Conservation (phyloP, 164 flowering plant species). For the Vitis riparia region DNA sequence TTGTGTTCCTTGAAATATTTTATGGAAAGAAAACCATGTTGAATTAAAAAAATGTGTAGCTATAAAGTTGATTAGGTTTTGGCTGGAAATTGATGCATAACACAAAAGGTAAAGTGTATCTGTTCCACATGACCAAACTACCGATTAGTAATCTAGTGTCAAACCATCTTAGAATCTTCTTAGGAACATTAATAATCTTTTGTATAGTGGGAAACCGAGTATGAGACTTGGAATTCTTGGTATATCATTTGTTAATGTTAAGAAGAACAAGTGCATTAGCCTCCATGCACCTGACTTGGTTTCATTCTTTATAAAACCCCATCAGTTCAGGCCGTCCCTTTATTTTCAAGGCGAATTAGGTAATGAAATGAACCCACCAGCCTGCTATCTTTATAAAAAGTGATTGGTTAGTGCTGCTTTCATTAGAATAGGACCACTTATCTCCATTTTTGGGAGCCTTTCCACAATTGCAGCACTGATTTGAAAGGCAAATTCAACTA, state of each 20-base stretch:
- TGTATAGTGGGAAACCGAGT: conserved; percentile 16
- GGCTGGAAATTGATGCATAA: too few relatives aligned
- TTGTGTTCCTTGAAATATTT: too few relatives aligned
- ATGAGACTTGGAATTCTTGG: background rate
- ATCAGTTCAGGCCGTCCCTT: background rate
- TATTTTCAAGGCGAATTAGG: conserved; percentile 22
- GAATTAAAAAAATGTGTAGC: background rate
- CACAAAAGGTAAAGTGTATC: too few relatives aligned
- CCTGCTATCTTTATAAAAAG: conserved; percentile 2
- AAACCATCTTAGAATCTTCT: too few relatives aligned
- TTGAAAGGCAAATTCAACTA: conserved; percentile 35
- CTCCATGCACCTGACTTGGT: background rate
- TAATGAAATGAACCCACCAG: conserved; percentile 22
- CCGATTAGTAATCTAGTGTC: too few relatives aligned
- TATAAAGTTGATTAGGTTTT: too few relatives aligned
- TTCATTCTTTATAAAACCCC: background rate
- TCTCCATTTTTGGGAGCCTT: conserved; percentile 11
- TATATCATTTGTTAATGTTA: background rate
- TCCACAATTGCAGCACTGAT: conserved; percentile 12
- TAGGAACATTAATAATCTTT: too few relatives aligned
- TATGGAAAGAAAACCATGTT: conserved; percentile 4
- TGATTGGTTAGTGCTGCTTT: conserved; percentile 3
- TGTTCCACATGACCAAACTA: too few relatives aligned
- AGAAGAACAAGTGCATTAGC: background rate
- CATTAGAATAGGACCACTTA: conserved; percentile 31